Base-by-base conservation (phyloP, 2,329 filamentous ascomycete genomes). In the Aspergillus vadensis region DNA sequence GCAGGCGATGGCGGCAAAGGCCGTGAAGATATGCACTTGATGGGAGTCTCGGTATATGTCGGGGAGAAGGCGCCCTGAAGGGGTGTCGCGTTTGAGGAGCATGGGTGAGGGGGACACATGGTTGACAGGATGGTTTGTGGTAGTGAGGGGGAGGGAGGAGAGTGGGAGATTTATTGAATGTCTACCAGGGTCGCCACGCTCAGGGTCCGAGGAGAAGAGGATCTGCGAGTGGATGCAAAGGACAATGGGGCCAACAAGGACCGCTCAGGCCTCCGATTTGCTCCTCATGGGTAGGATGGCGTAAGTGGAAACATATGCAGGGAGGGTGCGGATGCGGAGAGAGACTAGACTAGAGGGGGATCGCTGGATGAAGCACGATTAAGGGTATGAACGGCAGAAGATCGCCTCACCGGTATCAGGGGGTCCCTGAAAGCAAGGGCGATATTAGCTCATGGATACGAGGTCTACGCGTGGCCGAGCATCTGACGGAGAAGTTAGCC, bases 1-100 rank as follows among this genome's bases (percentile, higher is more conserved):
- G 69, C 75, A 75, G 19, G 77, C 69, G 30, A 81, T 70, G 6
- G 71, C 76, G 8, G 76, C 72, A 61, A 82, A 77, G 17, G 75
- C 72, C n/a, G 71, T 72, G 57, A 80, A 76, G 27, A 63, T 43
- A 12, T 58, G 49, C 7, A 55, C 48, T 27, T 50, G 38, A 4
- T 58, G 38, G 4, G 55, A 27, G 39, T 54, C 19, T 17, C 12
- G 27, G 6, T 44, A 48, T 30, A 61, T 15, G 47, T 41, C 58
- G 15, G 55, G 51, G n/a, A 54, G 19, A 14, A 54, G 38, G 5
- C 52, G 36, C n/a, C 32, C 36, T 17, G 52, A 27, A 38, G 36
- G 21, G 38, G 27, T 36, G n/a, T 41, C 25, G 21, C 44, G 21
- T 25, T 48, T 48, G 44, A 48, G 12, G 23, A 23, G 14, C 44